phyloP scores from a whole-genome alignment of 2,329 filamentous ascomycete genomes.

The Colletotrichum chlorophyti region DNA sequence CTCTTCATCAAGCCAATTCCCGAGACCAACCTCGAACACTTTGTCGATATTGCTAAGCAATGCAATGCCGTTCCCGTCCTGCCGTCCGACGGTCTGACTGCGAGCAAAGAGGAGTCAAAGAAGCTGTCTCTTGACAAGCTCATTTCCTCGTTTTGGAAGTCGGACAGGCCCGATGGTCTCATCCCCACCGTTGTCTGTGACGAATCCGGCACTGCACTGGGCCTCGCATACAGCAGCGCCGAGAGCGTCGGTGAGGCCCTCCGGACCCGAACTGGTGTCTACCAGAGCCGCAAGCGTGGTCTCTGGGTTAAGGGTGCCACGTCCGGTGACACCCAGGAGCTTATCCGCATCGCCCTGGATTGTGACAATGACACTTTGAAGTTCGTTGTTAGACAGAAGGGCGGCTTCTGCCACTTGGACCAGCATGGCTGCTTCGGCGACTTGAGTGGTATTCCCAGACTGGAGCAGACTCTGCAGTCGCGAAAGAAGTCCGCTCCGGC shows the following conservation, averaged over 20 bases:
- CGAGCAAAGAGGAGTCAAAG: constrained; percentile 66
- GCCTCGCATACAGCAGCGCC: constrained; percentile 91
- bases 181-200: constrained; percentile 92
- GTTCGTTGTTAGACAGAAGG: constrained; percentile 89
- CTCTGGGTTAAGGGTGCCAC: constrained; percentile 97
- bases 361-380: constrained; percentile 93
- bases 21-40: constrained; percentile 50
- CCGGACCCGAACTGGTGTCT: constrained; percentile 80
- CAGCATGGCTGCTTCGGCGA: constrained; percentile 93
- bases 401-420: constrained; percentile 92
- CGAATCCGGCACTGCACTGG: constrained; percentile 82
- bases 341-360: constrained; percentile 84
- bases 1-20: constrained; percentile 59
- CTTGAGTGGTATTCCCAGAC: constrained; percentile 78
- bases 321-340: constrained; percentile 91
- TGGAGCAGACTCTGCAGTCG: constrained; percentile 85
- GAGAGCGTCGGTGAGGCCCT: constrained; percentile 90
- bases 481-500: constrained; percentile 83
- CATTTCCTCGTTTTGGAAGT: constrained; percentile 76
- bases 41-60: constrained; percentile 56
- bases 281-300: constrained; percentile 94
- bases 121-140: constrained; percentile 74
- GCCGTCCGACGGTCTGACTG: constrained; percentile 73
- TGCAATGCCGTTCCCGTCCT: constrained; percentile 74
- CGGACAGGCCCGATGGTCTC: constrained; percentile 83